Evolutionary conservation across 495 filamentous ascomycete species (phyloP).

Genomic region (Arthonia radiata): DNA sequence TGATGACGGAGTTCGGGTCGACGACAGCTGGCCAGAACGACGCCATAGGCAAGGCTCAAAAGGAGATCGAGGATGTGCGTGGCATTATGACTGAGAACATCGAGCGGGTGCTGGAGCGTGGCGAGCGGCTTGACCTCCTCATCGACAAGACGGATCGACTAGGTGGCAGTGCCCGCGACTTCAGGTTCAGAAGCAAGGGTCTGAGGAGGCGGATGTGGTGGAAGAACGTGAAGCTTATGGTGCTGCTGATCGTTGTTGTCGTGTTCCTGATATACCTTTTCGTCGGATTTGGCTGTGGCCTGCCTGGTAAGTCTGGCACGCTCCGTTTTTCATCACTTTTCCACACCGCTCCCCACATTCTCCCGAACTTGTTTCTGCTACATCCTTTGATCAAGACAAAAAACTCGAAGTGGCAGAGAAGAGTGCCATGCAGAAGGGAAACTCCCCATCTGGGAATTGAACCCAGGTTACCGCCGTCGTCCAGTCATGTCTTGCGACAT

Average conservation of each 20-base stretch:
- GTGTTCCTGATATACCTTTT: constrained; percentile 64
- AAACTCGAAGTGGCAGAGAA: no score
- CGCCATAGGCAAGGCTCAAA: constrained; percentile 56
- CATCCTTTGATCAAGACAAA: no score
- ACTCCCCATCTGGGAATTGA: no score
- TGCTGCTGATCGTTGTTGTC: constrained; percentile 53
- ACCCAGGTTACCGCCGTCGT: no score
- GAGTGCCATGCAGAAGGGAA: no score
- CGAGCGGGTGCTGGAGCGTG: constrained; percentile 78
- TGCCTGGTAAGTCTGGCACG: constrained; percentile 37
- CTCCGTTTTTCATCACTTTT: no score
- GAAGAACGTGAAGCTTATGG: constrained; percentile 92
- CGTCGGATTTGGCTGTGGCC: constrained; percentile 47
- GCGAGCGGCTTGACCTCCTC: constrained; percentile 81
- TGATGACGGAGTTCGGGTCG: constrained; percentile 71
- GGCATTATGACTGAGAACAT: constrained; percentile 99
- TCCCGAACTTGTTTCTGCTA: no score
- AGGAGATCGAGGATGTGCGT: constrained; percentile 77
- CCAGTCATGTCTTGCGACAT: no score
- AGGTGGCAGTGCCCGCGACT: constrained; percentile 67
- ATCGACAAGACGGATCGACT: constrained; percentile 93
- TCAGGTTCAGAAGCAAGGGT: constrained; percentile 58
- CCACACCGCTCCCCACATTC: no score
- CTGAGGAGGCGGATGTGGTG: constrained; percentile 94
- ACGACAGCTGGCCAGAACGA: constrained; percentile 50